Evolutionary conservation across 371 early-diverging fungal genomes (phyloP), one percentile per base, ranked within the genome.

Genomic region (Basidiobolus meristosporus): DNA sequence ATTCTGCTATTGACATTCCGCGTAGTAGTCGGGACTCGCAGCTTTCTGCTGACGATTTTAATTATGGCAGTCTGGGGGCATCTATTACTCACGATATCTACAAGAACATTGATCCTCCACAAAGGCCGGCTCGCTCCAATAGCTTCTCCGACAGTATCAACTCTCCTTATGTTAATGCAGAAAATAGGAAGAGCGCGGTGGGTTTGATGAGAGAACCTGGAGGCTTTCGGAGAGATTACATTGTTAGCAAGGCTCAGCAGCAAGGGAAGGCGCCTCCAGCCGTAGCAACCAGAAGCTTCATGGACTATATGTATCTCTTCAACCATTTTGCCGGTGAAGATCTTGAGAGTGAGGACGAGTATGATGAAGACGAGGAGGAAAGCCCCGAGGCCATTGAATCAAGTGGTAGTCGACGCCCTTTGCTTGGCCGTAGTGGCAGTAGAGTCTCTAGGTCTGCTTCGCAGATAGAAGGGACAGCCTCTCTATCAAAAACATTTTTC

Each of bases 311-410:
- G 43, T 82, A 75, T 31, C 60, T 91, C 38, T 91, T 82, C 47
- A 87, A 89, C 20, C 84, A 83, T 51, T 91, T 87, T 63, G 92
- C 87, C 2, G 92, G 91, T 16, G 90, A 84, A 46, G 81, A 82
- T 43, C 56, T 76, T 38, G 82, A 85, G 32, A 79, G 78, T 32
- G 80, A 69, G 22, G 78, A 80, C 41, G 83, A 70, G 3, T 48
- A 57, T 33, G 54, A 57, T 39, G 67, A 63, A 14, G 59, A 52
- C 17, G 57, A 50, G 7, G 52, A 12, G 23, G 40, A 17, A 22
- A 23, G 5, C 35, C 36, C 21, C 14, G 45, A 39, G 5, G 44
- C n/a, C n/a, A n/a, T 18, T 10, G 45, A 20, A 14, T 12, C 9
- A 36, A 43, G 32, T 21, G 44, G 28, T 19, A 41, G 47, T 0